phyloP scores from a whole-genome alignment of 75 land plant species.

The Cryptomeria japonica region DNA sequence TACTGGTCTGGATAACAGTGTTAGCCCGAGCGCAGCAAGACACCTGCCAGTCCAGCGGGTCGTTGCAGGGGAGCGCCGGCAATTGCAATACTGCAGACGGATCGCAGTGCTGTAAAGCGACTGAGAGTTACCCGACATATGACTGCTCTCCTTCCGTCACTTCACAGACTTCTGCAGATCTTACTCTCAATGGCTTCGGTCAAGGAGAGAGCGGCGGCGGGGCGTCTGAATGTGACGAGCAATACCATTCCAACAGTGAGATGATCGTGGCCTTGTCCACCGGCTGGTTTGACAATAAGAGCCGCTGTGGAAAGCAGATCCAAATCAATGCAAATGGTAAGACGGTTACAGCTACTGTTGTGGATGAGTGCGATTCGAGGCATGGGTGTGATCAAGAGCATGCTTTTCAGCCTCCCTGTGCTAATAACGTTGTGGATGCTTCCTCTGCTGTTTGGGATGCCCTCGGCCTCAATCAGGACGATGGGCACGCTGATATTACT shows the following conservation, averaged over 20 bases:
- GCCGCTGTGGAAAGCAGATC: conserved; percentile 28
- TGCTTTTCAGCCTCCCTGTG: conserved; percentile 41
- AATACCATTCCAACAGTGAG: conserved; percentile 19
- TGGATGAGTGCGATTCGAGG: conserved; percentile 59
- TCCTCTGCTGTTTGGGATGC: conserved; percentile 57
- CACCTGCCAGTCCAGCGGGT: too few species aligned
- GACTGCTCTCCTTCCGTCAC: conserved; percentile 5
- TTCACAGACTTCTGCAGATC: conserved; percentile 5
- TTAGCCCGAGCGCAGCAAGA: too few species aligned
- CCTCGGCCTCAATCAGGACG: conserved; percentile 12
- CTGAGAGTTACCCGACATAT: background rate
- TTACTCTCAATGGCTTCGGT: conserved; percentile 16
- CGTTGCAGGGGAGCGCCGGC: too few species aligned
- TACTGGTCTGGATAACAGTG: too few species aligned
- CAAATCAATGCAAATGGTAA: conserved; percentile 27
- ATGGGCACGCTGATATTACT: too few species aligned
- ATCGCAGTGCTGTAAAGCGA: too few species aligned
- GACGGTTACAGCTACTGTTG: conserved; percentile 41
- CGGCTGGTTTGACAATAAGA: conserved; percentile 29
- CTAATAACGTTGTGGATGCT: conserved; percentile 44
- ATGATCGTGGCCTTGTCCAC: conserved; percentile 32
- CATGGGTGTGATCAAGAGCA: conserved; percentile 49
- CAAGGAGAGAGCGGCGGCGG: conserved; percentile 31
- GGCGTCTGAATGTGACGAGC: conserved; percentile 7
- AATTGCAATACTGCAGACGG: too few species aligned